phyloP scores from a whole-genome alignment of 345 rosid genomes.

The Clarkia xantiana region DNA sequence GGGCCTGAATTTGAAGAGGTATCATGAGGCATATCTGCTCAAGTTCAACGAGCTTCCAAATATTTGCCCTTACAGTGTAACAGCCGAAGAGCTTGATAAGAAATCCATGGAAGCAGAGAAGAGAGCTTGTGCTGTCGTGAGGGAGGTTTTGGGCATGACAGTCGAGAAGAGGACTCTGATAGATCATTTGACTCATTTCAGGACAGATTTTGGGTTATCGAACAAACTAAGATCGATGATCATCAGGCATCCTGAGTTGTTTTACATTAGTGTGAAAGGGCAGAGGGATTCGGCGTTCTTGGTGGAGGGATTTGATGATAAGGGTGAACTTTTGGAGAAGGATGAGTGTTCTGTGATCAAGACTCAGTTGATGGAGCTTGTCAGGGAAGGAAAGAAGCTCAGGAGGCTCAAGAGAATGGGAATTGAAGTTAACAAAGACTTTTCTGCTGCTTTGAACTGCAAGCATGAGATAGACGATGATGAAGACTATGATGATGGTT shows the following conservation, averaged over 20 bases:
- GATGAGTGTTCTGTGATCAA: conserved; percentile 37
- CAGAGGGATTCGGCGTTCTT: conserved; percentile 62
- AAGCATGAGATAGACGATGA: conserved; percentile 10
- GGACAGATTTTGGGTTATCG: conserved; percentile 64
- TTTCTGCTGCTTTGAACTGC: conserved; percentile 9
- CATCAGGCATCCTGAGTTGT: conserved; percentile 70
- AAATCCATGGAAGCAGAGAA: conserved; percentile 67
- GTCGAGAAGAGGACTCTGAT: conserved; percentile 64
- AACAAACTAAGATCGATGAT: conserved; percentile 64
- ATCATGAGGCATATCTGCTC: conserved; percentile 42
- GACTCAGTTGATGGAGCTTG: conserved; percentile 43
- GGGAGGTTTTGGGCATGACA: conserved; percentile 60
- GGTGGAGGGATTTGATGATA: conserved; percentile 53
- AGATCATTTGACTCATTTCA: conserved; percentile 79
- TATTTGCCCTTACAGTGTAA: conserved; percentile 55
- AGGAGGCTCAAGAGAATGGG: conserved; percentile 46
- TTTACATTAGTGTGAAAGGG: conserved; percentile 76
- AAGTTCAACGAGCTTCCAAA: conserved; percentile 48
- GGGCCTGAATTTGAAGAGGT: conserved; percentile 64
- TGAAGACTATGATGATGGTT: conserved; percentile 50
- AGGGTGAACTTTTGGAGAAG: conserved; percentile 47
- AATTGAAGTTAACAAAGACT: conserved; percentile 4
- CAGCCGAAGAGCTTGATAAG: conserved; percentile 26
- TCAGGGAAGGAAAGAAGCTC: conserved; percentile 48
- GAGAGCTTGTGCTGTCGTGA: conserved; percentile 58